Evolutionary conservation across 1,284 basidiomycete species (phyloP).

Genomic region (Cutaneotrichosporon cavernicola): DNA sequence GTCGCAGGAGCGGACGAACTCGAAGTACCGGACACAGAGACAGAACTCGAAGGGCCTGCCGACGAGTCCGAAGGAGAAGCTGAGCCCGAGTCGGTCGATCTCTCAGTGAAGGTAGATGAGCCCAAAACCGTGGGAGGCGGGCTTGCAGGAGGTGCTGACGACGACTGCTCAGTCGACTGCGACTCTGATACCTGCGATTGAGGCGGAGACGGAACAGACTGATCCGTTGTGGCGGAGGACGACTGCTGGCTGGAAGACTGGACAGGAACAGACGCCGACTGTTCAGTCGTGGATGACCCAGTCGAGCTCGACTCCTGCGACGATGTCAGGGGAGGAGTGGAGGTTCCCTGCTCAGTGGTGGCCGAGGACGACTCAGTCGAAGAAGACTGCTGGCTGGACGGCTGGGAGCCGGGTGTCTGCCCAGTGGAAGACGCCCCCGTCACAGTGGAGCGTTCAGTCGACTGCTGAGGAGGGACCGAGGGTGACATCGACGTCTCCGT

Average conservation of each 20-base stretch:
- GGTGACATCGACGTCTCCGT: neutral
- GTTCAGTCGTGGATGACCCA: neutral
- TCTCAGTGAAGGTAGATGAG: neutral
- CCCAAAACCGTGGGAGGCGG: neutral
- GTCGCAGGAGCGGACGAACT: neutral
- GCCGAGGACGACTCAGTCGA: neutral
- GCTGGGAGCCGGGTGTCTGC: neutral
- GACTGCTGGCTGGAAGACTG: neutral
- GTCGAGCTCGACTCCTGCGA: neutral
- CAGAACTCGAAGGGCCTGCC: constrained; percentile 6
- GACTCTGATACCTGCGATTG: neutral
- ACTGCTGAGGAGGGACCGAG: neutral
- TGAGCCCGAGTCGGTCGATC: neutral
- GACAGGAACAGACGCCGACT: neutral
- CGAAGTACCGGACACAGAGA: constrained; percentile 2
- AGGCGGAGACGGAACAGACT: neutral
- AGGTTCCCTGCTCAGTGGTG: neutral
- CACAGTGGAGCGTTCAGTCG: neutral
- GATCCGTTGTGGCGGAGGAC: neutral
- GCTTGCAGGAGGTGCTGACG: neutral
- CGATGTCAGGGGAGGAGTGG: neutral
- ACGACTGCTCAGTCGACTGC: neutral
- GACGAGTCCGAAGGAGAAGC: constrained; percentile 5
- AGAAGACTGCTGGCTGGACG: neutral
- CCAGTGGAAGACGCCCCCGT: neutral